Evolutionary conservation across 2,329 filamentous ascomycete species (phyloP).

Genomic region (Botrytis hyacinthi): DNA sequence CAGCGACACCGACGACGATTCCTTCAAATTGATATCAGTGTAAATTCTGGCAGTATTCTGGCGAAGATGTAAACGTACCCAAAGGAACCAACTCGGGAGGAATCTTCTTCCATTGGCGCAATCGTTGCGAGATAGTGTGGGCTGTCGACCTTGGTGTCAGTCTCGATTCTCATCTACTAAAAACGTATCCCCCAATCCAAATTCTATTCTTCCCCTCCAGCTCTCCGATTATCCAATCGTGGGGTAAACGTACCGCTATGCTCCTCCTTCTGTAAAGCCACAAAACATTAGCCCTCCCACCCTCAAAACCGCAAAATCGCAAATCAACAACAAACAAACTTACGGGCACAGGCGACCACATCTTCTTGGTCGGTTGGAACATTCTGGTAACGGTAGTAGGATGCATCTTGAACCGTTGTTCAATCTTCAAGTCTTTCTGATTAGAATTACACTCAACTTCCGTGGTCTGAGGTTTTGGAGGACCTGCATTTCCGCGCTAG

Average conservation of each 20-base stretch:
- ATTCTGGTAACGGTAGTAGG: conserved; percentile 64
- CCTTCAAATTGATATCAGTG: conserved; percentile 45
- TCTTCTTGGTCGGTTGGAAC: conserved; percentile 63
- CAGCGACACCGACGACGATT: conserved; percentile 81
- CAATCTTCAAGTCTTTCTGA: conserved; percentile 20
- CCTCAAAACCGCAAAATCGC: not conserved
- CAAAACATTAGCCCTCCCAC: conserved; percentile 18
- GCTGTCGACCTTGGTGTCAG: conserved; percentile 52
- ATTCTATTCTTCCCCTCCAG: not conserved
- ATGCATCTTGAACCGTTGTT: conserved; percentile 35
- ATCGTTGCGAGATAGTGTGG: conserved; percentile 93
- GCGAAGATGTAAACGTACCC: conserved; percentile 56
- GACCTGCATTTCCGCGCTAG: conserved; percentile 24
- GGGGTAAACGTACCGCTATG: conserved; percentile 58
- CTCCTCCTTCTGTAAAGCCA: conserved; percentile 57
- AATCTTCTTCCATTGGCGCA: conserved; percentile 84
- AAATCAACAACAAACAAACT: conserved; percentile 41
- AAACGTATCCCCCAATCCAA: conserved; percentile 12
- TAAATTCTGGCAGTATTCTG: conserved; percentile 21
- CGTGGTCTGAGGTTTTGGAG: conserved; percentile 23
- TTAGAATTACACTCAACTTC: conserved; percentile 25
- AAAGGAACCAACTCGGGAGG: conserved; percentile 93
- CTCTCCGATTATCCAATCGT: not conserved
- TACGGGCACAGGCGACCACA: conserved; percentile 73
- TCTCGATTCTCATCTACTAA: conserved; percentile 19